Evolutionary conservation across 176 grass and related monocot species (phyloP), one percentile per base, ranked within the genome.

Genomic region (Zea luxurians): DNA sequence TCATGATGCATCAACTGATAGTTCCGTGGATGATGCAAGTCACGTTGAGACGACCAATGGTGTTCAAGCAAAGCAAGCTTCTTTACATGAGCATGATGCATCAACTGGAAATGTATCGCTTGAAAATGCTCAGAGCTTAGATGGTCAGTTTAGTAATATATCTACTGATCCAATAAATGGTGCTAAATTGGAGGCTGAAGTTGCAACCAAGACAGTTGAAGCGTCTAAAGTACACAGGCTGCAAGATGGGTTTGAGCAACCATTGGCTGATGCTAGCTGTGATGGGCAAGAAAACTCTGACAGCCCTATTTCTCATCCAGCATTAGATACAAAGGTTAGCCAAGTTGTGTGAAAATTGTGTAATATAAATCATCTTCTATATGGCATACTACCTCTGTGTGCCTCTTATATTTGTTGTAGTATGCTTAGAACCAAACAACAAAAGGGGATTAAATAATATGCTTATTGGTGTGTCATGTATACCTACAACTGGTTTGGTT

Each of bases 21-120:
- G 5, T 70, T 40, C 54, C 53, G 35, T 57, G 40, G 72, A 74
- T 82, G 79, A 86, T 81, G 57, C n/a, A 66, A 58, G 47, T 54
- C 8, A 53, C 37, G 48, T 64, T 60, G 6, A 35, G 5, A 67
- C 80, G 17, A 60, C 18, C 68, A 76, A 70, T 78, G 79, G 8
- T 42, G 43, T 57, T 81, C 58, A 74, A 62, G 77, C 64, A 62
- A 74, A 60, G 13, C 15, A 20, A 48, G 46, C 44, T 46, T 16
- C 48, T 79, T 62, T 54, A 68, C 73, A 68, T 55, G 64, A 93
- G 48, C 79, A 77, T 76, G 74, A 62, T 61, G 61, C 42, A 21
- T 37, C 57, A 45, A 37, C 20, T 75, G 64, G 64, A 78, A 81
- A 18, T 45, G 34, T 65, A 17, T 35, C 37, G 0, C 41, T 5